Evolutionary conservation across 192 early-diverging fungal species (phyloP).

Genomic region (Entomortierella chlamydospora): DNA sequence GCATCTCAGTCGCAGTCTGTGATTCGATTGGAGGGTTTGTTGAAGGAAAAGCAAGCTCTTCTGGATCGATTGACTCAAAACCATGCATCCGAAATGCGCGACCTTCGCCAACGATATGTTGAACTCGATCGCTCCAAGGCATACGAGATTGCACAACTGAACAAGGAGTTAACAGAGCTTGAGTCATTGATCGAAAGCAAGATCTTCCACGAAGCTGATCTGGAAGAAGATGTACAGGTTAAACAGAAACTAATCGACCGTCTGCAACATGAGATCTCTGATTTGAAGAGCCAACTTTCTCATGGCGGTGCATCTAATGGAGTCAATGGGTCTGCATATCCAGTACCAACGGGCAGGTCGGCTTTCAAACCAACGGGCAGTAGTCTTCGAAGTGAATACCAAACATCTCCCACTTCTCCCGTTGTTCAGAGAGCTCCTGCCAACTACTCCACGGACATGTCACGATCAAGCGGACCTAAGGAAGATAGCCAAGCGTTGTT

Average conservation of each 20-base stretch:
- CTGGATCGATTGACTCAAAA: conserved; percentile 56
- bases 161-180: conserved; percentile 73
- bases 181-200: conserved; percentile 80
- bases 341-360: neutral
- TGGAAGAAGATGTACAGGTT: conserved; percentile 66
- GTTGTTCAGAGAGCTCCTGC: neutral
- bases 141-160: conserved; percentile 65
- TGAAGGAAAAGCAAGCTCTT: conserved; percentile 61
- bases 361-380: neutral
- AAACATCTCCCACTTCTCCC: neutral
- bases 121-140: conserved; percentile 72
- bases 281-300: conserved; percentile 59
- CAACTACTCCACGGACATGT: neutral
- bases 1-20: conserved; percentile 34
- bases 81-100: conserved; percentile 64
- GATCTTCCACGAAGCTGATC: conserved; percentile 78
- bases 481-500: conserved; percentile 33
- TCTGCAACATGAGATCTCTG: conserved; percentile 59
- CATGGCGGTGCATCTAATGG: neutral
- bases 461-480: neutral
- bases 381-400: neutral
- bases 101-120: conserved; percentile 59
- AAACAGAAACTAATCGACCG: conserved; percentile 57
- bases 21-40: conserved; percentile 49
- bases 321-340: neutral